These are phyloP conservation scores for Acer yangbiense DNA, from an alignment of 345 rosid species.

Conservation along the genomic window DNA sequence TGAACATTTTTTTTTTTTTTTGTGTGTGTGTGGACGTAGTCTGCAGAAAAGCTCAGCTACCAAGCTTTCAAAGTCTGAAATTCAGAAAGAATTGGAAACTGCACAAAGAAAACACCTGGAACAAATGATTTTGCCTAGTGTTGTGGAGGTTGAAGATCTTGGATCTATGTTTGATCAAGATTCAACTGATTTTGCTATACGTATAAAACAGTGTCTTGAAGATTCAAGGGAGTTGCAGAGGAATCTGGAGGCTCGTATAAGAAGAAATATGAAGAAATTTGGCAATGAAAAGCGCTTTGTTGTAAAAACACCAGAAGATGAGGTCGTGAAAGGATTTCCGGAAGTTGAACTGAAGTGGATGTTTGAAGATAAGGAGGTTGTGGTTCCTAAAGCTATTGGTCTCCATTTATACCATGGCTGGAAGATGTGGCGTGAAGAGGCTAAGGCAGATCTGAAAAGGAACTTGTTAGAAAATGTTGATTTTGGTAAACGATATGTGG, in stretches of 20 bases:
- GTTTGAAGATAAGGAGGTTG: conserved; percentile 86
- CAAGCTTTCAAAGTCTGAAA: conserved; percentile 68
- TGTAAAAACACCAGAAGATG: conserved; percentile 66
- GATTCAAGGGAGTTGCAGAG: conserved; percentile 79
- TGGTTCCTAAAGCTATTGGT: conserved; percentile 81
- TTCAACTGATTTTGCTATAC: conserved; percentile 59
- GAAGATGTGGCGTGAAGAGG: conserved; percentile 95
- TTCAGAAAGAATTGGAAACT: conserved; percentile 64
- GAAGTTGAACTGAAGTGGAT: conserved; percentile 89
- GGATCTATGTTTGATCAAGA: conserved; percentile 62
- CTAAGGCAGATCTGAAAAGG: conserved; percentile 75
- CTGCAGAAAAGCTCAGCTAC: conserved; percentile 37
- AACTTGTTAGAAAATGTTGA: conserved; percentile 72
- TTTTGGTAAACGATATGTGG: conserved; percentile 76
- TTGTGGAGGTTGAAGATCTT: conserved; percentile 69
- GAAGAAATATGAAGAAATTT: conserved; percentile 69
- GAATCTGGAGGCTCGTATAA: conserved; percentile 59
- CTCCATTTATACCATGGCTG: conserved; percentile 84
- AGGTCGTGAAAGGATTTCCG: conserved; percentile 87
- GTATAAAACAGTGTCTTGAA: conserved; percentile 60
- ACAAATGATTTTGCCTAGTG: conserved; percentile 66
- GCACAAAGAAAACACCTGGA: conserved; percentile 81
- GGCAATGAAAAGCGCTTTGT: conserved; percentile 75
- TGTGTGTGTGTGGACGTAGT: conserved; percentile 43
- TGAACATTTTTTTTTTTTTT: conserved; percentile 8